Conservation (phyloP, 1,284 basidiomycete species). For the Fistulinella staudtii region DNA sequence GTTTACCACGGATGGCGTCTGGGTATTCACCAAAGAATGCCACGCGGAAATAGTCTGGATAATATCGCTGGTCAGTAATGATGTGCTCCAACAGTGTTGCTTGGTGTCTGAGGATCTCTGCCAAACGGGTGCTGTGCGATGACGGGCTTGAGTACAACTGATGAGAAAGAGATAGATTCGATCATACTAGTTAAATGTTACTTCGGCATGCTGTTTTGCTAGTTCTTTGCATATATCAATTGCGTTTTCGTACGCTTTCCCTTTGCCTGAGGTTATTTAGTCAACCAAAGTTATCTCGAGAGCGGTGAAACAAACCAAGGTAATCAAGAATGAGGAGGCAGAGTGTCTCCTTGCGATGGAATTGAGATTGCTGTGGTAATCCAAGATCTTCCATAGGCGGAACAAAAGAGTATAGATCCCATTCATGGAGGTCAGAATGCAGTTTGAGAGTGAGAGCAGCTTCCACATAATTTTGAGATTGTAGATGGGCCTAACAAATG, state of each 20-base stretch:
- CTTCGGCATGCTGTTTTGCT: constrained; percentile 76
- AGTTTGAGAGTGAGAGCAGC: constrained; percentile 90
- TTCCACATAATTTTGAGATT: constrained; percentile 87
- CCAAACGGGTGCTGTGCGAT: constrained; percentile 60
- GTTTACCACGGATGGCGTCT: constrained; percentile 76
- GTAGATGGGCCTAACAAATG: constrained; percentile 66
- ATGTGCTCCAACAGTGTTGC: constrained; percentile 82
- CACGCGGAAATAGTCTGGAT: constrained; percentile 91
- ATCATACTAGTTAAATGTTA: constrained; percentile 87
- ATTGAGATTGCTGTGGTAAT: constrained; percentile 89
- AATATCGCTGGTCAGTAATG: constrained; percentile 76
- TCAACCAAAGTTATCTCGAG: constrained; percentile 4
- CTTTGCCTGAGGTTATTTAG: constrained; percentile 60
- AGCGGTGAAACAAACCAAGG: constrained; percentile 53
- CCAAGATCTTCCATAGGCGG: constrained; percentile 84
- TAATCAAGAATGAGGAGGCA: constrained; percentile 85
- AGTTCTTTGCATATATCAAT: constrained; percentile 92
- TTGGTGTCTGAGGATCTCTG: constrained; percentile 83
- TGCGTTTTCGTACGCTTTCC: constrained; percentile 94
- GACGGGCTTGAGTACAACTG: constrained; percentile 8
- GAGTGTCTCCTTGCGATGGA: constrained; percentile 90
- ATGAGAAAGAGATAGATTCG: constrained; percentile 5
- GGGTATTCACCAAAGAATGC: constrained; percentile 93
- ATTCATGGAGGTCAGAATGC: constrained; percentile 91
- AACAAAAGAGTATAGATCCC: constrained; percentile 78